Evolutionary conservation across 805 yeast genomes (phyloP).

Genomic region (Teunomyces kruisii): DNA sequence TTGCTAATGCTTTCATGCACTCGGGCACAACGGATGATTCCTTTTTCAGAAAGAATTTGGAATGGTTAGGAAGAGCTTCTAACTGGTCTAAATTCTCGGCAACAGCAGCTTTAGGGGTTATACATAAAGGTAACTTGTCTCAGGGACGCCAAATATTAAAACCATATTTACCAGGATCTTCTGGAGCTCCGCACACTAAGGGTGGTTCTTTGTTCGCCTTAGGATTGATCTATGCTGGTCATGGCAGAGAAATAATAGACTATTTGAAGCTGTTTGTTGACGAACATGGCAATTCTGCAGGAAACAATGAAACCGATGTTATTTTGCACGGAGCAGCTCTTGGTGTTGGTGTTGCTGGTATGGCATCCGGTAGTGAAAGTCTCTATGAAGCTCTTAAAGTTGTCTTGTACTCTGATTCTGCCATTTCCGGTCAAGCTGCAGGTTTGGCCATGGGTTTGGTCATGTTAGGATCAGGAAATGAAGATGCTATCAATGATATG

Average conservation of each 20-base stretch:
- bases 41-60: constrained; percentile 84
- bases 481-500: constrained; percentile 73
- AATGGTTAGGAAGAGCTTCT: constrained; percentile 96
- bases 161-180: constrained; percentile 84
- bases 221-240: constrained; percentile 94
- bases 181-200: constrained; percentile 83
- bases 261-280: constrained; percentile 72
- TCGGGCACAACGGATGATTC: constrained; percentile 96
- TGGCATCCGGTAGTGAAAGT: constrained; percentile 78
- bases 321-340: constrained; percentile 93
- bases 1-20: constrained; percentile 91
- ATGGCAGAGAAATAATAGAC: constrained; percentile 82
- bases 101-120: constrained; percentile 96
- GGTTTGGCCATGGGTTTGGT: constrained; percentile 95
- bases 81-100: constrained; percentile 98
- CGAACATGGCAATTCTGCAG: constrained; percentile 63
- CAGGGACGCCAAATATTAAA: constrained; percentile 85
- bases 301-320: constrained; percentile 72
- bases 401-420: constrained; percentile 85
- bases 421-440: constrained; percentile 94
- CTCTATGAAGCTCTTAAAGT: constrained; percentile 81
- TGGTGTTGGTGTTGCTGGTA: constrained; percentile 95
- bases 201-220: constrained; percentile 95
- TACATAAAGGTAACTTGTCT: constrained; percentile 90
- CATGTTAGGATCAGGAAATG: constrained; percentile 87